Percentiles rank a stretch among this genome's conserved stretches.
Conservation (phyloP, 345 rosid species). For the Linum trigynum region DNA sequence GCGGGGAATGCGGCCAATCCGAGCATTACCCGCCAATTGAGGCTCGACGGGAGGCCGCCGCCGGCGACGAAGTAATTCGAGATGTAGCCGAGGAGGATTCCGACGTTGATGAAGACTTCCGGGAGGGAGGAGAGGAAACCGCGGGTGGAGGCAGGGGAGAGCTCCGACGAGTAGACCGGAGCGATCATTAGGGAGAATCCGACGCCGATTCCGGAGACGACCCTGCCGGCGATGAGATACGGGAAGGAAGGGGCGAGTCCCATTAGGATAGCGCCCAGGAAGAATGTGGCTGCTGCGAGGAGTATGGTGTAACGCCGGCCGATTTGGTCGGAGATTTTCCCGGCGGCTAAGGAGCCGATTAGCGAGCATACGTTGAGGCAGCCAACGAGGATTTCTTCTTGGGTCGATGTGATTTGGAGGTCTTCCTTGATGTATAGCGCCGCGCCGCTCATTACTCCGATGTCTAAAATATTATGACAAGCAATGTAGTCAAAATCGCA, state of each 20-base stretch:
- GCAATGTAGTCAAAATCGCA: too few species aligned
- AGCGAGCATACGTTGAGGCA: conserved; percentile 50
- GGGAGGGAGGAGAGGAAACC: conserved; percentile 65
- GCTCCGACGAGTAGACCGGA: conserved; percentile 51
- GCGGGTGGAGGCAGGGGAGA: conserved; percentile 53
- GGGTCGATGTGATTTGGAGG: conserved; percentile 34
- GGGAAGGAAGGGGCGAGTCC: conserved; percentile 53
- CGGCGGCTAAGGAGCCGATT: conserved; percentile 52
- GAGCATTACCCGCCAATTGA: conserved; percentile 60
- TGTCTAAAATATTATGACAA: conserved; percentile 20
- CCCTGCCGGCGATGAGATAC: conserved; percentile 47
- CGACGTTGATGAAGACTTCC: conserved; percentile 54
- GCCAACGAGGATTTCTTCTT: conserved; percentile 57
- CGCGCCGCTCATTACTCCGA: conserved; percentile 66
- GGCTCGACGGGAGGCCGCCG: conserved; percentile 24
- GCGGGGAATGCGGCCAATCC: conserved; percentile 58
- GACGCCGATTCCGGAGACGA: conserved; percentile 59
- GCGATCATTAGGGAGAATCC: conserved; percentile 65
- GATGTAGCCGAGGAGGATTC: conserved; percentile 53
- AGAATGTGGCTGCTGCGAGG: conserved; percentile 48
- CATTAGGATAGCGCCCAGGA: conserved; percentile 53
- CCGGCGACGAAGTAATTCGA: conserved; percentile 47
- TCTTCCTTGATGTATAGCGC: conserved; percentile 40
- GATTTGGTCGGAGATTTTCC: conserved; percentile 53
- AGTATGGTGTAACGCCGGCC: conserved; percentile 62